Evolutionary conservation across 345 rosid species (phyloP), one percentile per base, ranked within the genome.

Genomic region (Kandelia obovata): DNA sequence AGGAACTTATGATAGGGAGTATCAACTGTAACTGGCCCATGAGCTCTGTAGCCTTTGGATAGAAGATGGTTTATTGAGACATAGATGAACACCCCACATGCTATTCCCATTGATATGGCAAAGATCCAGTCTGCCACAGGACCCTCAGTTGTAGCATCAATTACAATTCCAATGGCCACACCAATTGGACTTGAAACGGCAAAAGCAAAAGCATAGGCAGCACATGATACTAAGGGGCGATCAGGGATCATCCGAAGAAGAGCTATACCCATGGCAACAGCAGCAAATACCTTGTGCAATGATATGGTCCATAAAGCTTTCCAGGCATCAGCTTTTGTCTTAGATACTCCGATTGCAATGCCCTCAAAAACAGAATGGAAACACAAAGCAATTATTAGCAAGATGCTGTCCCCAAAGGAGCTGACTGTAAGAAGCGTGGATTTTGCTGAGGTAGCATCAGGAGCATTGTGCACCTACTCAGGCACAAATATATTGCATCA

Each of bases 351-450:
- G 5, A 86, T 87, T 1, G 96, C 96, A 52, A 88, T 85, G 64
- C 98, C 98, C 73, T 89, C 97, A 52, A 92, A 92, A 0, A 92
- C 83, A 1, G 96, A 92, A 83, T 92, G 98, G 81, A 92, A 90
- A 70, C 98, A 92, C 71, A 92, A 75, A 9, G 98, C 96, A 1
- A 83, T 65, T 0, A 92, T 90, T 83, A 92, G 67, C 27, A 92
- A 62, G 58, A 92, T 76, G 74, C 89, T 90, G 53, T 92, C 96
- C 55, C 96, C 92, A 1, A 88, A 28, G 11, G 90, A 89, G 20
- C 82, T 78, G 16, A 56, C 82, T 0, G 65, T 35, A 39, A 73
- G 35, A 17, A 81, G 57, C 6, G 72, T 17, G 20, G 77, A 43
- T 2, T 68, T 60, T 63, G 65, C 68, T 21, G 75, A 32, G 35